Percentiles rank a stretch among this genome's conserved stretches.
These are phyloP conservation scores for Ophidiomyces ophidiicola DNA, from an alignment of 2,329 filamentous ascomycete genomes.

Conservation along the genomic window DNA sequence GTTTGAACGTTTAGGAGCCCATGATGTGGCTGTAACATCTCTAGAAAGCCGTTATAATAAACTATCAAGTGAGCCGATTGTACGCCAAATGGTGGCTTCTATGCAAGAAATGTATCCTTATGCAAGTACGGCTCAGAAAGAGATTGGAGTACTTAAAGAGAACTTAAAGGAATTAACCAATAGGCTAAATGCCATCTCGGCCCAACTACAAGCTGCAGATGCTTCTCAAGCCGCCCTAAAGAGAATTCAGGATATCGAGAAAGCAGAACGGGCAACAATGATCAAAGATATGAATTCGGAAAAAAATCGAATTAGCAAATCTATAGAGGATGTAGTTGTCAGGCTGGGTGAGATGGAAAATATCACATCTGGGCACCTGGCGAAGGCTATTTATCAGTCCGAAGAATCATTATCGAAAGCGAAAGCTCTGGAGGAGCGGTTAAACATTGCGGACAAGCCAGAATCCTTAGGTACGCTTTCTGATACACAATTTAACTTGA, in stretches of 20 bases:
- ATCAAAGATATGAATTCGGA: conserved; percentile 14
- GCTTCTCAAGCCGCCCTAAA: neutral
- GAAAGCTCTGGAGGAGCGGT: neutral
- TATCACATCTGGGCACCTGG: conserved; percentile 4
- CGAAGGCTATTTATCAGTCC: neutral
- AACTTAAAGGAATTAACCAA: neutral
- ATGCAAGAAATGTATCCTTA: conserved; percentile 29
- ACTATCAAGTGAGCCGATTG: conserved; percentile 31
- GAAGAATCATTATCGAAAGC: neutral
- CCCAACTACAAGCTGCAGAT: neutral
- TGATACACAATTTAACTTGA: neutral
- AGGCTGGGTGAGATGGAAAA: conserved; percentile 4
- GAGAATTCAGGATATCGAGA: conserved; percentile 3
- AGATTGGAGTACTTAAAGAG: conserved; percentile 16
- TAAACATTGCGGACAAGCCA: neutral
- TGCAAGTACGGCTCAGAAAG: conserved; percentile 18
- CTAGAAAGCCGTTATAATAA: conserved; percentile 42
- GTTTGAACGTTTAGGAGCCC: neutral
- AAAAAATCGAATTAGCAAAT: conserved; percentile 12
- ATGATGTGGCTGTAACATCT: conserved; percentile 12
- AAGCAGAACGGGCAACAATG: conserved; percentile 1
- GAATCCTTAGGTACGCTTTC: neutral
- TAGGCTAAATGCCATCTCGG: neutral
- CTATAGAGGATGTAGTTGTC: conserved; percentile 8
- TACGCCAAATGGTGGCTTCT: conserved; percentile 24